Evolutionary conservation across 2,329 filamentous ascomycete genomes (phyloP).

Genomic region (Hypoxylon sp.): DNA sequence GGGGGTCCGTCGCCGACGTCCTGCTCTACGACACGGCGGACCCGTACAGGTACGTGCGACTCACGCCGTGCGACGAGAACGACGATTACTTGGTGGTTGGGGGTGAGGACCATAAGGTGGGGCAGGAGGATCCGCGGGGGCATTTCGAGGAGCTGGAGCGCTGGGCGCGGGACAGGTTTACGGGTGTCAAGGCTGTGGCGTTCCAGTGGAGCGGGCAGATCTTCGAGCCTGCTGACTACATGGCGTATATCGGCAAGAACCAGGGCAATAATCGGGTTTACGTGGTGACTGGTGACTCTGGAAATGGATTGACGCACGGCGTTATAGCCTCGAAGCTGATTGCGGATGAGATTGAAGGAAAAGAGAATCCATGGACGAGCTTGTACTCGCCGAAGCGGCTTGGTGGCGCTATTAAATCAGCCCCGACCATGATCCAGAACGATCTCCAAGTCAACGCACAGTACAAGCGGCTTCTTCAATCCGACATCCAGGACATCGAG

Average conservation of each 20-base stretch:
- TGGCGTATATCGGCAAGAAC: constrained; percentile 70
- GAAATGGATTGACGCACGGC: constrained; percentile 70
- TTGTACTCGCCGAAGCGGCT: constrained; percentile 67
- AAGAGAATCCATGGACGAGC: constrained; percentile 64
- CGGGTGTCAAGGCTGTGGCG: constrained; percentile 63
- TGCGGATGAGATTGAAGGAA: constrained; percentile 66
- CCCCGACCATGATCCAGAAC: constrained; percentile 63
- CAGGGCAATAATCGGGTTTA: constrained; percentile 66
- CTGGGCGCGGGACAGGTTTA: constrained; percentile 68
- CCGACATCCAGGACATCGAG: constrained; percentile 65
- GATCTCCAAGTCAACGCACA: constrained; percentile 69
- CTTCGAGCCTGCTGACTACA: constrained; percentile 67
- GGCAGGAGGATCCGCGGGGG: constrained; percentile 62
- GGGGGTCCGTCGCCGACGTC: constrained; percentile 66
- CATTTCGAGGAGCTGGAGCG: constrained; percentile 66
- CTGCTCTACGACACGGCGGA: constrained; percentile 70
- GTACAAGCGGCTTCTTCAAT: constrained; percentile 68
- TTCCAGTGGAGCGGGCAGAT: constrained; percentile 72
- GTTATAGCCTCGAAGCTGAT: constrained; percentile 63
- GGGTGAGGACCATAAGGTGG: constrained; percentile 72
- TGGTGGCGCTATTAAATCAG: constrained; percentile 60
- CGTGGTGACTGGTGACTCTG: constrained; percentile 70
- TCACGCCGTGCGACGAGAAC: constrained; percentile 67
- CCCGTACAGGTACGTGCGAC: constrained; percentile 68
- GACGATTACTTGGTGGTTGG: constrained; percentile 70